Conservation (phyloP, 192 early-diverging fungal species). For the Backusella sp. region DNA sequence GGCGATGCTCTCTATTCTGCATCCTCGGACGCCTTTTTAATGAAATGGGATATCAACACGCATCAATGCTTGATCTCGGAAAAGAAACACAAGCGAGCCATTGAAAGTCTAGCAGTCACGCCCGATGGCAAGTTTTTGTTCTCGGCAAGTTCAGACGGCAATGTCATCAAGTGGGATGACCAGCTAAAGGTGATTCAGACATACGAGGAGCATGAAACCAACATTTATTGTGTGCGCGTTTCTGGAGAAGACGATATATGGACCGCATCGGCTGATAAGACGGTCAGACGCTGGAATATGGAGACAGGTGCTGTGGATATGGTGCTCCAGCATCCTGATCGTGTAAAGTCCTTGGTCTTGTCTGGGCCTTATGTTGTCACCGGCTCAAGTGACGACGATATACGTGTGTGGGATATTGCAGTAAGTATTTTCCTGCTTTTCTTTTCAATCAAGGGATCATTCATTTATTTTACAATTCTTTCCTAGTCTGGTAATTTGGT, state of each 20-base stretch:
- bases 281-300: slow-evolving; percentile 82
- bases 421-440: slow-evolving; percentile 45
- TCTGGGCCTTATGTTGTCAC: slow-evolving; percentile 75
- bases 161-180: slow-evolving; percentile 65
- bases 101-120: slow-evolving; percentile 52
- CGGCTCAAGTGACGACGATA: slow-evolving; percentile 80
- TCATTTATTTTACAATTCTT: too few relatives aligned
- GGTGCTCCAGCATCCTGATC: slow-evolving; percentile 76
- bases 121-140: slow-evolving; percentile 49
- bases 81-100: slow-evolving; percentile 50
- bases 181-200: slow-evolving; percentile 44
- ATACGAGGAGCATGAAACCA: slow-evolving; percentile 77
- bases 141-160: slow-evolving; percentile 65
- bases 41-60: slow-evolving; percentile 69
- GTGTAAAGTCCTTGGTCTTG: slow-evolving; percentile 69
- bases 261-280: slow-evolving; percentile 93
- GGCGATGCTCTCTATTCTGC: slow-evolving; percentile 60
- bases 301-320: slow-evolving; percentile 72
- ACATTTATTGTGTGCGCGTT: slow-evolving; percentile 62
- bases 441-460: too few relatives aligned
- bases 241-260: slow-evolving; percentile 65
- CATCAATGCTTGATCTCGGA: slow-evolving; percentile 46
- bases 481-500: slow-evolving; percentile 70
- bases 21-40: slow-evolving; percentile 81
- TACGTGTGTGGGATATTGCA: slow-evolving; percentile 86